phyloP scores from a whole-genome alignment of 495 filamentous ascomycete species.

The Penicillium flavigenum region DNA sequence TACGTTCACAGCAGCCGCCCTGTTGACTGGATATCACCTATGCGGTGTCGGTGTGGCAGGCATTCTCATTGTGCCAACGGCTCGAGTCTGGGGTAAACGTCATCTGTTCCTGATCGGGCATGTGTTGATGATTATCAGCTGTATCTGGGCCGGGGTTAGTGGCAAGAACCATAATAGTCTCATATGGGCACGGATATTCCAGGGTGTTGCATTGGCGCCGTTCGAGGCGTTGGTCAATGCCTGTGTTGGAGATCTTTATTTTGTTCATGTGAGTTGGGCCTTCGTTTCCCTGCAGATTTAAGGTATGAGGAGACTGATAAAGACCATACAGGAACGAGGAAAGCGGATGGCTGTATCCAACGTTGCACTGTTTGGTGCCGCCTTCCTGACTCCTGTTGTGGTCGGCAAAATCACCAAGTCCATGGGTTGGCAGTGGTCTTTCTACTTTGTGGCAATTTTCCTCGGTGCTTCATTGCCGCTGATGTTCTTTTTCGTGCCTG shows the following conservation, averaged over 20 bases:
- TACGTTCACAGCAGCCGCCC: conserved; percentile 68
- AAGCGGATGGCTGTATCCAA: conserved; percentile 90
- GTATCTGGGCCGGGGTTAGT: conserved; percentile 75
- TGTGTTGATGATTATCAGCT: conserved; percentile 66
- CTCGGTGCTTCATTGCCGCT: conserved; percentile 61
- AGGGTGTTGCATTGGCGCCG: conserved; percentile 72
- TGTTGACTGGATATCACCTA: conserved; percentile 85
- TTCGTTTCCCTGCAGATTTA: not conserved
- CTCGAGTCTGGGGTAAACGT: conserved; percentile 89
- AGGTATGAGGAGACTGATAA: conserved; percentile 6
- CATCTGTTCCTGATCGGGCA: conserved; percentile 84
- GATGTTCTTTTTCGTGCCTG: conserved; percentile 76
- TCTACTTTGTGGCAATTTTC: conserved; percentile 70
- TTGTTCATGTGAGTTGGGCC: conserved; percentile 62
- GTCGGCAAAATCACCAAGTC: conserved; percentile 79
- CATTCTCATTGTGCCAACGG: conserved; percentile 79
- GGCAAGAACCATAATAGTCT: conserved; percentile 65
- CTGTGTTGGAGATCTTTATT: conserved; percentile 74
- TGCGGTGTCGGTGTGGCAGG: conserved; percentile 79
- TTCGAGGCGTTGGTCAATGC: conserved; percentile 78
- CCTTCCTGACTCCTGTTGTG: conserved; percentile 86
- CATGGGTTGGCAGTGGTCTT: conserved; percentile 76
- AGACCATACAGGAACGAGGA: conserved; percentile 61
- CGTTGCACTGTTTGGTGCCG: conserved; percentile 84
- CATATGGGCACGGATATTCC: conserved; percentile 71